phyloP scores from a whole-genome alignment of 1,139 yeast genomes.

The Suhomyces anneliseae region DNA sequence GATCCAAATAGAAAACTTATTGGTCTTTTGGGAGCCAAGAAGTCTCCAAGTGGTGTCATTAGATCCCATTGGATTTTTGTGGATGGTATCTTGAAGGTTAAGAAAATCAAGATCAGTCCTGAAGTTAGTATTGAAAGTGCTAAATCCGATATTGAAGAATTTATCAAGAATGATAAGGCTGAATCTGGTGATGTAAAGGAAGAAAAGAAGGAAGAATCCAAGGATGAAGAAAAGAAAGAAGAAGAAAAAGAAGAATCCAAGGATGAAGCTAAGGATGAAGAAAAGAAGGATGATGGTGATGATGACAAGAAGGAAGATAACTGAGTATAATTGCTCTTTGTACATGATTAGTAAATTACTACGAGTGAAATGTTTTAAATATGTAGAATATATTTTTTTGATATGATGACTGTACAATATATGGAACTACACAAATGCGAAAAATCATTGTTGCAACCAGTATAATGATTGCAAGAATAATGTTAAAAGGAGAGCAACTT shows the following conservation, averaged over 20 bases:
- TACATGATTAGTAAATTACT: neutral
- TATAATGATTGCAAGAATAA: slow-evolving; percentile 37
- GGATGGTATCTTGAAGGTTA: slow-evolving; percentile 68
- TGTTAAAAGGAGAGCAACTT: slow-evolving; percentile 52
- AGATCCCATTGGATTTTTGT: slow-evolving; percentile 90
- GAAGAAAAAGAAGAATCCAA: too few species aligned
- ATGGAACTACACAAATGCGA: neutral
- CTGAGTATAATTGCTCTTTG: too few species aligned
- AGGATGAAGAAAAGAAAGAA: neutral
- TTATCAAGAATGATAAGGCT: slow-evolving; percentile 16
- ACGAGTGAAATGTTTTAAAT: neutral
- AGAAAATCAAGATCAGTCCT: slow-evolving; percentile 73
- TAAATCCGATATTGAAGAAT: slow-evolving; percentile 49
- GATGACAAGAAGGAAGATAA: too few species aligned
- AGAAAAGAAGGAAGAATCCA: slow-evolving; percentile 3
- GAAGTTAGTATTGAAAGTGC: slow-evolving; percentile 71
- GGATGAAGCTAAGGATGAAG: too few species aligned
- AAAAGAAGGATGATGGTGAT: too few species aligned
- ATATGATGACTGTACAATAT: neutral
- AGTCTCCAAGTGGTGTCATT: slow-evolving; percentile 71
- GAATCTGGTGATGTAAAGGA: slow-evolving; percentile 5
- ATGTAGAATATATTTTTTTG: neutral
- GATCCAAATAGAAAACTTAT: slow-evolving; percentile 75
- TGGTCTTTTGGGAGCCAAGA: slow-evolving; percentile 78
- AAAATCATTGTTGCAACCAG: slow-evolving; percentile 6